A percentile compares a stretch with the other conserved stretches of the same genome.
These are phyloP conservation scores for Emmonsiellopsis sp. DNA, from an alignment of 2,329 filamentous ascomycete species.

Conservation along the genomic window DNA sequence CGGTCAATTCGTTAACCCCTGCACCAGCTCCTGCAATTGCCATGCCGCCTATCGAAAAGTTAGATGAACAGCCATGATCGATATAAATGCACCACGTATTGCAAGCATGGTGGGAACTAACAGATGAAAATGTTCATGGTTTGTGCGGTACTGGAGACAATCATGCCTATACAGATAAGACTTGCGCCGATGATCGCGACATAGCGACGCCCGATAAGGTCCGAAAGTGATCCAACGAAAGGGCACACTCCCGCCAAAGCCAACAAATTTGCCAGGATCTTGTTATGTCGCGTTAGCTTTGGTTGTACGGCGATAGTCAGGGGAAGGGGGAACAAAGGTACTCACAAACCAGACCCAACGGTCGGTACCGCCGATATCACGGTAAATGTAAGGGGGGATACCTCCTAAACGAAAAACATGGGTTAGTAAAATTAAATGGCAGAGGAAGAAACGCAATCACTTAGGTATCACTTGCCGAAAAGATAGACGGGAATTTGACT, in stretches of 20 bases:
- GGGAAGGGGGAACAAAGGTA: background rate
- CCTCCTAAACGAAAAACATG: conserved; percentile 21
- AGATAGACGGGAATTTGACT: conserved; percentile 51
- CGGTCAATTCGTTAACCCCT: conserved; percentile 59
- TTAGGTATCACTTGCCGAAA: conserved; percentile 27
- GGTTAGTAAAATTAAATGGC: background rate
- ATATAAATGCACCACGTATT: conserved; percentile 18
- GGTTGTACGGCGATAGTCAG: background rate
- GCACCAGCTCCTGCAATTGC: conserved; percentile 55
- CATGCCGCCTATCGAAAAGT: conserved; percentile 36
- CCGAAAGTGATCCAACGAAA: conserved; percentile 57
- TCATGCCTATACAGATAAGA: conserved; percentile 49
- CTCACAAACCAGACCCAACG: conserved; percentile 52
- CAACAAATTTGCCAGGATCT: conserved; percentile 44
- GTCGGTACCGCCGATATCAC: conserved; percentile 50
- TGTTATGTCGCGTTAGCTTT: background rate
- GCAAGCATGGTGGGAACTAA: conserved; percentile 18
- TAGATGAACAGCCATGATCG: background rate
- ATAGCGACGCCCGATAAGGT: conserved; percentile 52
- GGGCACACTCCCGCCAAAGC: conserved; percentile 48
- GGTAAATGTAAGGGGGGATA: conserved; percentile 48
- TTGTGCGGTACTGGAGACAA: conserved; percentile 48
- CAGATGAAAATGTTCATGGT: conserved; percentile 54
- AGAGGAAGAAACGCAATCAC: background rate
- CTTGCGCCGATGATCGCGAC: conserved; percentile 47